These are phyloP conservation scores for Mucor plumbeus DNA, from an alignment of 371 early-diverging fungal genomes.

Conservation along the genomic window DNA sequence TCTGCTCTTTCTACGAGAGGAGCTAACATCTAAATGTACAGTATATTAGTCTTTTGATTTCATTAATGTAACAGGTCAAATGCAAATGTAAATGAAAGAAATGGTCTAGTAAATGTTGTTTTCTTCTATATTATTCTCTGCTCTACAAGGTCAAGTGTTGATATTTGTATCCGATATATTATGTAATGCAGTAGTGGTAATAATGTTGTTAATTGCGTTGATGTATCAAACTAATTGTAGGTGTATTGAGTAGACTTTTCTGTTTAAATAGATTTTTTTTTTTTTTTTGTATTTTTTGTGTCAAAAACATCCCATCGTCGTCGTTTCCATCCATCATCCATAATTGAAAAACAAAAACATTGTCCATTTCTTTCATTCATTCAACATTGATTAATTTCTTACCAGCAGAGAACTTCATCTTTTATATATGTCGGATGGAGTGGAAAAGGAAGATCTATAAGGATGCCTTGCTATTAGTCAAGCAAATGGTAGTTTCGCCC, in stretches of 20 bases:
- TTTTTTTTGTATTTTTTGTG: background rate
- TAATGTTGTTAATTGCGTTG: too few species aligned
- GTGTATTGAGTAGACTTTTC: background rate
- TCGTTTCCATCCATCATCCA: background rate
- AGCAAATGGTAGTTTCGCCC: conserved; percentile 16
- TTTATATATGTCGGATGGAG: conserved; percentile 29
- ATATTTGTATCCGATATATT: too few species aligned
- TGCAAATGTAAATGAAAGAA: background rate
- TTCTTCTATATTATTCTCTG: too few species aligned
- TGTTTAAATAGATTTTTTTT: too few species aligned
- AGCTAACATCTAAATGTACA: conserved; percentile 78
- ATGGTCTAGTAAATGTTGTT: too few species aligned
- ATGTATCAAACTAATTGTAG: too few species aligned
- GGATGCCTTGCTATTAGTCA: conserved; percentile 17
- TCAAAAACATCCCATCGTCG: background rate
- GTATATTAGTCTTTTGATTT: background rate
- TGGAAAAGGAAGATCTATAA: conserved; percentile 27
- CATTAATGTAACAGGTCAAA: background rate
- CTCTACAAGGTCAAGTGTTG: too few species aligned
- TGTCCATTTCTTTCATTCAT: conserved; percentile 4
- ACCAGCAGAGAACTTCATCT: conserved; percentile 55
- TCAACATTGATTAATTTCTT: conserved; percentile 14
- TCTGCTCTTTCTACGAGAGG: conserved; percentile 94
- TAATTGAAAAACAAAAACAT: background rate
- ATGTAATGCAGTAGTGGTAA: too few species aligned